Conservation (phyloP, 768 basidiomycete genomes). For the Arthromyces matolae region DNA sequence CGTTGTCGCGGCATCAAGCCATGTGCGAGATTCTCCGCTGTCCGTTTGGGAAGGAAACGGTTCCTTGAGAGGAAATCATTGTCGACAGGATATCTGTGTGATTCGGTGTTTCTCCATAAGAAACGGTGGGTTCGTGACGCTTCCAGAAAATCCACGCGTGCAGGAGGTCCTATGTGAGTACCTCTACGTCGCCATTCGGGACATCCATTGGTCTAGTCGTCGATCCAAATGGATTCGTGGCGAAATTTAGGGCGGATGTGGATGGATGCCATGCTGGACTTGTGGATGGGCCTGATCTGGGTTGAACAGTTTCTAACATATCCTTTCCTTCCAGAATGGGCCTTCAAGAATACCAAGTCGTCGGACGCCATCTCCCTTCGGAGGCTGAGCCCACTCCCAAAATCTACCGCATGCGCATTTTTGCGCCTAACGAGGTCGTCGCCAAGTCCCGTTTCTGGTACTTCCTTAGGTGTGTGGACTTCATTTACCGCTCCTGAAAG, state of each 20-base stretch:
- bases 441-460: slow-evolving; percentile 99
- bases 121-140: neutral
- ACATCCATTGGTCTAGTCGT: neutral
- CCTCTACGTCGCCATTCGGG: slow-evolving; percentile 4
- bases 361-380: slow-evolving; percentile 95
- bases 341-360: slow-evolving; percentile 91
- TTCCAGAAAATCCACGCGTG: slow-evolving; percentile 17
- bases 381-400: slow-evolving; percentile 91
- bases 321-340: slow-evolving; percentile 53
- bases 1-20: neutral
- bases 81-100: slow-evolving; percentile 5
- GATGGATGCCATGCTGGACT: slow-evolving; percentile 24
- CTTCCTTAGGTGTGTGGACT: slow-evolving; percentile 73
- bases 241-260: slow-evolving; percentile 10
- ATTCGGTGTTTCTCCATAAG: neutral
- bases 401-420: slow-evolving; percentile 99
- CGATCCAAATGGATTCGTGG: slow-evolving; percentile 4
- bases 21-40: neutral
- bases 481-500: neutral
- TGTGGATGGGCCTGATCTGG: slow-evolving; percentile 21
- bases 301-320: slow-evolving; percentile 10
- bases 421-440: slow-evolving; percentile 97
- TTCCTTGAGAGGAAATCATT: slow-evolving; percentile 2
- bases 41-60: neutral
- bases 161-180: slow-evolving; percentile 29